phyloP scores from a whole-genome alignment of 768 basidiomycete species.

The Auriscalpium vulgare region DNA sequence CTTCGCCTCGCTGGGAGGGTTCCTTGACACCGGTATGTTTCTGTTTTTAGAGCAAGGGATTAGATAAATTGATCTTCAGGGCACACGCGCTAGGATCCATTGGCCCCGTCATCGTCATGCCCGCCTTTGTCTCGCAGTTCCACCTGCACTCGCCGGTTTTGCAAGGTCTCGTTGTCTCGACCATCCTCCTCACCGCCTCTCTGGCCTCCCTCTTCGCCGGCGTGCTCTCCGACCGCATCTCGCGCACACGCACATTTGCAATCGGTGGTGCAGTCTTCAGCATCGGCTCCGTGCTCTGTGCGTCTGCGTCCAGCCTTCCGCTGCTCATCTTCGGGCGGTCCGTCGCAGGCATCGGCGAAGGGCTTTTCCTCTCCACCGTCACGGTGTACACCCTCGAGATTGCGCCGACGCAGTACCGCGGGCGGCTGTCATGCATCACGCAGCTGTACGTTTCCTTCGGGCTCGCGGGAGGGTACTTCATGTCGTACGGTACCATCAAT shows the following conservation, averaged over 20 bases:
- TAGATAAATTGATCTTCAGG: not conserved
- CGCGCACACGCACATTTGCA: slow-evolving; percentile 37
- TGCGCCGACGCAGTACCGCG: slow-evolving; percentile 33
- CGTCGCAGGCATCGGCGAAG: slow-evolving; percentile 39
- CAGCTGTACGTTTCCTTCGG: slow-evolving; percentile 39
- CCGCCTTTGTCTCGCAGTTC: slow-evolving; percentile 32
- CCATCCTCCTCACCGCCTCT: slow-evolving; percentile 34
- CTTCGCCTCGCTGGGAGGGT: slow-evolving; percentile 20
- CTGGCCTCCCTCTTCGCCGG: slow-evolving; percentile 34
- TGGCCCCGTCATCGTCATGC: slow-evolving; percentile 41
- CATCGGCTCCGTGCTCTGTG: slow-evolving; percentile 32
- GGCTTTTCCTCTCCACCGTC: slow-evolving; percentile 35
- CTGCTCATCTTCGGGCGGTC: slow-evolving; percentile 37
- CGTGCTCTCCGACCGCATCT: slow-evolving; percentile 36
- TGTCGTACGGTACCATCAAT: slow-evolving; percentile 30
- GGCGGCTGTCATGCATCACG: slow-evolving; percentile 30
- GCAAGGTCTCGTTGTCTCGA: too few species aligned
- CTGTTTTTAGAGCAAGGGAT: not conserved
- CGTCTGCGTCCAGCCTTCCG: slow-evolving; percentile 27
- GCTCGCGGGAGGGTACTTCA: slow-evolving; percentile 31
- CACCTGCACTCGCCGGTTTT: slow-evolving; percentile 28
- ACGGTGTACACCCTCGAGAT: slow-evolving; percentile 35
- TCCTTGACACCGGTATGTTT: slow-evolving; percentile 25
- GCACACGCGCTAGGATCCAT: slow-evolving; percentile 19
- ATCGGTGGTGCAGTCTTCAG: slow-evolving; percentile 34